Evolutionary conservation across 2,329 filamentous ascomycete genomes (phyloP), one percentile per base, ranked within the genome.

Genomic region (Diaporthe capsici): DNA sequence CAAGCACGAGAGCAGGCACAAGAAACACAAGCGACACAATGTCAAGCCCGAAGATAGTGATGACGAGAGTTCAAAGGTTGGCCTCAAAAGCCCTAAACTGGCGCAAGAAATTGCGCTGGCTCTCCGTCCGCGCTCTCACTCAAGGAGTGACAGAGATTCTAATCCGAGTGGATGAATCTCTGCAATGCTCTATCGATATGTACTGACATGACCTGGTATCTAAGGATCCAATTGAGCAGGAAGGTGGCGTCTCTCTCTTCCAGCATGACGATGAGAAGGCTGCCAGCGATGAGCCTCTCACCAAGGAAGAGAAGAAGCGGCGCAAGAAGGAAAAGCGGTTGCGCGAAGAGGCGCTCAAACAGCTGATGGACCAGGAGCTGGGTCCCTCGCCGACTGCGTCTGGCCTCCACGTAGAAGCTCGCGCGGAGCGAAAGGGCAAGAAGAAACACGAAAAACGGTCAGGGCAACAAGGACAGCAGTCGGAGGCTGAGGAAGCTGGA

Each of bases 31-130:
- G 28, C 53, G 58, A 7, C 65, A 72, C 44, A 63, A 71, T 55
- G 47, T 31, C 63, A 70, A 53, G 49, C 71, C n/a, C 22, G 60
- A 49, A 25, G 22, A 42, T 6, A 73, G 44, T 31, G 67, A 44
- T 42, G 72, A 68, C 55, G 72, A 53, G 74, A 71, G 58, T 60
- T 73, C 42, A 75, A 75, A 70, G 71, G 74, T 76, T 73, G 74
- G 74, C 74, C 71, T 76, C 47, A 73, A 51, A 73, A 76, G 74
- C 74, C 71, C 74, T 70, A 55, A 70, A 76, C 61, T 61, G 71
- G 74, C 74, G 53, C 74, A 70, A 68, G 71, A 73, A 63, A 70
- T 70, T 70, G 71, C 53, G 71, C 74, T 73, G 74, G 28, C 74
- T 76, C 74, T 73, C 71, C 74, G 71, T 44, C 25, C 44, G 55